Conservation (phyloP, 805 yeast genomes). For the Pichia insulana region DNA sequence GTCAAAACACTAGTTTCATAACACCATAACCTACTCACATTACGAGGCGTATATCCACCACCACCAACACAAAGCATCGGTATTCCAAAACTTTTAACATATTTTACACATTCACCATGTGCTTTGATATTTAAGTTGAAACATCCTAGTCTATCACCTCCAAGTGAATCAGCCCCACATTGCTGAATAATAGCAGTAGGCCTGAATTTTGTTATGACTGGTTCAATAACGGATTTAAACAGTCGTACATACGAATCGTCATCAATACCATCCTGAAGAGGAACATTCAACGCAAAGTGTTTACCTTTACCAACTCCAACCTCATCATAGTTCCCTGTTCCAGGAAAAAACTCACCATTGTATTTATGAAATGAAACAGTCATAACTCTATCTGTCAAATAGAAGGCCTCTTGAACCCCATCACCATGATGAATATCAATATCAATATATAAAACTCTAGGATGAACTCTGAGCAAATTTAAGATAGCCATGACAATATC, state of each 20-base stretch:
- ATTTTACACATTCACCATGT: constrained; percentile 92
- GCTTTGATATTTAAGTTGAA: constrained; percentile 88
- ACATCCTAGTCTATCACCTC: constrained; percentile 89
- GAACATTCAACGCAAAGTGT: constrained; percentile 83
- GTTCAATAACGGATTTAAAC: constrained; percentile 80
- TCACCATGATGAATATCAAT: constrained; percentile 96
- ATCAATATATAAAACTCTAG: constrained; percentile 87
- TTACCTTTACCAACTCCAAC: constrained; percentile 84
- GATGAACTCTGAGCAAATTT: constrained; percentile 78
- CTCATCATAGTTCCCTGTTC: constrained; percentile 90
- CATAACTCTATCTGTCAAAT: constrained; percentile 92
- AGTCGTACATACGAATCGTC: constrained; percentile 73
- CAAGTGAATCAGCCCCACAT: constrained; percentile 95
- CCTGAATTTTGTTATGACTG: constrained; percentile 83
- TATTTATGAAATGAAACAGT: constrained; percentile 93
- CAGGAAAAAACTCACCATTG: constrained; percentile 92
- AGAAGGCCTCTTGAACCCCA: constrained; percentile 96
- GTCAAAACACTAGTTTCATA: constrained; percentile 89
- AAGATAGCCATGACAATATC: constrained; percentile 87
- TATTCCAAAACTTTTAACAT: constrained; percentile 76
- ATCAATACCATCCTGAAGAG: constrained; percentile 90
- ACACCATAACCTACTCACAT: constrained; percentile 92
- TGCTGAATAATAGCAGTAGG: constrained; percentile 93
- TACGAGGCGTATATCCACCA: constrained; percentile 96
- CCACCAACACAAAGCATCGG: constrained; percentile 94